Conservation (phyloP, 148 eudicot species). For the Drosera capensis region DNA sequence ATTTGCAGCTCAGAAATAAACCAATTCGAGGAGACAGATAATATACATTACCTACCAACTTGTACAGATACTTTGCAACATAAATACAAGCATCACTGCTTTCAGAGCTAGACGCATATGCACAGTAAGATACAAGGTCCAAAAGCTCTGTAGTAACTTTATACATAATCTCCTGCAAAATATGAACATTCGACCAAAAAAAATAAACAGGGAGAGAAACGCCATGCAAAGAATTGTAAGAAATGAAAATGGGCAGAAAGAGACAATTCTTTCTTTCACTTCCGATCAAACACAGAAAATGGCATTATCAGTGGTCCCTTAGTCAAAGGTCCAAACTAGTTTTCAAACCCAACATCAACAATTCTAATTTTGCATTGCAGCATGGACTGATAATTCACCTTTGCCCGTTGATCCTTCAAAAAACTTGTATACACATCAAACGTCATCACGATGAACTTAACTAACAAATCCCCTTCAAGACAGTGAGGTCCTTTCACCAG, state of each 20-base stretch:
- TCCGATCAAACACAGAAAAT: too few species aligned
- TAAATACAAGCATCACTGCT: slow-evolving; percentile 16
- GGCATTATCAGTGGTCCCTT: too few species aligned
- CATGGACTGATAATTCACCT: too few species aligned
- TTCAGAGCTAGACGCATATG: slow-evolving; percentile 41
- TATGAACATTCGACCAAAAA: slow-evolving; percentile 1
- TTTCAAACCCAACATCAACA: too few species aligned
- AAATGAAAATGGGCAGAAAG: background rate
- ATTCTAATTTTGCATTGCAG: too few species aligned
- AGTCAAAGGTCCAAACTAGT: too few species aligned
- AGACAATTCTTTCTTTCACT: too few species aligned
- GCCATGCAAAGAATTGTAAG: slow-evolving; percentile 2
- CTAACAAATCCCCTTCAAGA: slow-evolving; percentile 29
- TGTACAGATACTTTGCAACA: slow-evolving; percentile 30
- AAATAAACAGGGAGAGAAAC: too few species aligned
- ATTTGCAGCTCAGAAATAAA: slow-evolving; percentile 2
- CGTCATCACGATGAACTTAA: slow-evolving; percentile 25
- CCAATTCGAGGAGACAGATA: background rate
- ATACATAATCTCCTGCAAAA: slow-evolving; percentile 34
- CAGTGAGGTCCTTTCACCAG: slow-evolving; percentile 28
- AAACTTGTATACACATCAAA: slow-evolving; percentile 34
- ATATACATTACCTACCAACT: slow-evolving; percentile 35
- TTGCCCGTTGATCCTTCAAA: slow-evolving; percentile 29
- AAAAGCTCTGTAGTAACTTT: slow-evolving; percentile 29
- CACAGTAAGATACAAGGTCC: slow-evolving; percentile 46